These are phyloP conservation scores for Citrus australasica DNA, from an alignment of 345 rosid species.

Conservation along the genomic window DNA sequence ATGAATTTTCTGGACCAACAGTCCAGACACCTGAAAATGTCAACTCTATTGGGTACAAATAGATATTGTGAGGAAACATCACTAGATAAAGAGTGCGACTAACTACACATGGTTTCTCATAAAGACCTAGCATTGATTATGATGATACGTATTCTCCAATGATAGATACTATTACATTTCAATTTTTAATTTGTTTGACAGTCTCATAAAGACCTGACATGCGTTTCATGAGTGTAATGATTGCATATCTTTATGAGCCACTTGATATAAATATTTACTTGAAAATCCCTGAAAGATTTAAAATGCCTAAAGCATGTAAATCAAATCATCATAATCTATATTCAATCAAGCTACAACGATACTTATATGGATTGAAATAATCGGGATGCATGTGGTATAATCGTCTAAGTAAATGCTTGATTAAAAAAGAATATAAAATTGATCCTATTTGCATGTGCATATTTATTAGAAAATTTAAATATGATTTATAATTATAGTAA, in stretches of 20 bases:
- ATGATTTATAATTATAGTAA: no score
- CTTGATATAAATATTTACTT: background rate
- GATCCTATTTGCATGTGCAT: no score
- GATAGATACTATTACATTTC: background rate
- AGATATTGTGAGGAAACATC: no score
- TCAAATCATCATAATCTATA: no score
- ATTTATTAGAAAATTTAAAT: no score
- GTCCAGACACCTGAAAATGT: no score
- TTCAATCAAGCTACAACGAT: background rate
- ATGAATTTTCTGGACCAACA: no score
- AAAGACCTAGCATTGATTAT: background rate
- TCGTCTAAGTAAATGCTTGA: background rate
- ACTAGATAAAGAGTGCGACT: no score
- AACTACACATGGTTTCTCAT: no score
- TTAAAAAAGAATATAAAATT: background rate
- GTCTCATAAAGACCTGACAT: background rate
- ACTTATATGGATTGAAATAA: background rate
- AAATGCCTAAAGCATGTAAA: background rate
- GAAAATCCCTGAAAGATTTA: background rate
- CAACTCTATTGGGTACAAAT: no score
- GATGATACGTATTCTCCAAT: background rate
- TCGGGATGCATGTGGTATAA: background rate
- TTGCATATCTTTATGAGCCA: background rate
- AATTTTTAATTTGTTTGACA: background rate
- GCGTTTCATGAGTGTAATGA: background rate